Evolutionary conservation across 495 filamentous ascomycete species (phyloP).

Genomic region (Evernia prunastri): DNA sequence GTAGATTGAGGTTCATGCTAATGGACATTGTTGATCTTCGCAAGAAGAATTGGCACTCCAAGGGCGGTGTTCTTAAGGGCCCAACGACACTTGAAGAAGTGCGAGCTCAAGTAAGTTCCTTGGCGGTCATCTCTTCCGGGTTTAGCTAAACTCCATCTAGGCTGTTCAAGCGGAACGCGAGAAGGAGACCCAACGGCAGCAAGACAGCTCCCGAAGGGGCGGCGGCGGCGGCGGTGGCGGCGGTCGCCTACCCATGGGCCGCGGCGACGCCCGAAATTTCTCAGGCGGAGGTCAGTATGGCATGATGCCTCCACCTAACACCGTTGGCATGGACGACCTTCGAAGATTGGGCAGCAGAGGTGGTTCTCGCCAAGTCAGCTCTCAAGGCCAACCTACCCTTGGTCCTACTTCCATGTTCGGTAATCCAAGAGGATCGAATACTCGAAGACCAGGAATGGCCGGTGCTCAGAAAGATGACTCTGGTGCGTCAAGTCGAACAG

Average conservation of each 20-base stretch:
- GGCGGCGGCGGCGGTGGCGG: constrained; percentile 53
- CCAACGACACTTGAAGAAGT: constrained; percentile 95
- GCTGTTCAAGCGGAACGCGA: constrained; percentile 63
- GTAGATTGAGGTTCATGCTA: constrained; percentile 89
- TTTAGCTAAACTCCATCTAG: constrained; percentile 36
- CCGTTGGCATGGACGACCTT: constrained; percentile 84
- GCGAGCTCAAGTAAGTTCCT: constrained; percentile 62
- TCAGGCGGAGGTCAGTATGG: constrained; percentile 54
- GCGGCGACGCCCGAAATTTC: constrained; percentile 80
- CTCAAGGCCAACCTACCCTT: constrained; percentile 47
- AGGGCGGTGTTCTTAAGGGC: constrained; percentile 77
- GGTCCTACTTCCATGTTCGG: constrained; percentile 73
- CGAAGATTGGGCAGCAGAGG: constrained; percentile 61
- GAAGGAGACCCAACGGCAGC: constrained; percentile 50
- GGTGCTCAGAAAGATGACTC: constrained; percentile 73
- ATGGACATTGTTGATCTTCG: constrained; percentile 90
- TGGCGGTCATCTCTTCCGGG: not conserved
- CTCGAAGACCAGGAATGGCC: constrained; percentile 68
- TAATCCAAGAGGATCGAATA: constrained; percentile 70
- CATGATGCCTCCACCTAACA: constrained; percentile 63
- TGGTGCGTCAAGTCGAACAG: constrained; percentile 75
- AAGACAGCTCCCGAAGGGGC: constrained; percentile 36
- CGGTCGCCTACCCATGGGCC: constrained; percentile 62
- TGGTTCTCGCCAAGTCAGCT: constrained; percentile 55
- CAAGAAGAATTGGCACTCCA: constrained; percentile 65